Evolutionary conservation across 2,329 filamentous ascomycete genomes (phyloP), one percentile per base, ranked within the genome.

Genomic region (Cytospora leucostoma): DNA sequence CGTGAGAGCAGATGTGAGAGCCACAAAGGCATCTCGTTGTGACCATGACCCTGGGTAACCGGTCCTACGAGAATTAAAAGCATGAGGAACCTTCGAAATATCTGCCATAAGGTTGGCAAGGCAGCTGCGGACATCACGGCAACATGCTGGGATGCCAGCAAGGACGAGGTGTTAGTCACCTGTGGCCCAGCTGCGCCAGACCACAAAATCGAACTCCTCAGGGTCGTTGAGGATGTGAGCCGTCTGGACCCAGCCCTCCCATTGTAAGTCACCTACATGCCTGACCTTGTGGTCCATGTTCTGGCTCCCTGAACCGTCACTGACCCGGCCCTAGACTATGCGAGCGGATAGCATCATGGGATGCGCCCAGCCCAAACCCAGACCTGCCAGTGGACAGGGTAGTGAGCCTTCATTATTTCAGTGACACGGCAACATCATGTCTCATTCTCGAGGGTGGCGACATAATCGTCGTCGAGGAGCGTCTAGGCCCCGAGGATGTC

Each of bases 1-100:
- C n/a, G n/a, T n/a, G 51, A 62, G 64, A 65, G 55, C 27, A 21
- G 47, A 34, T 55, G 61, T 54, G 57, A 61, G 59, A 64, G 56
- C 27, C 35, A 52, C 57, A 54, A 54, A 67, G 61, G 51, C 35
- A 49, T 62, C n/a, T 35, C 32, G 19, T 32, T 44, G 34, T 47
- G 56, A 44, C 37, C 56, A 19, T 47, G 44, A 47, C 44, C 44
- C 44, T 12, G 19, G 38, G 33, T 33, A 55, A 33, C 37, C 34
- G 51, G 59, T 56, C 40, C 51, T 38, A 49, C 51, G 27, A 34
- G 32, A 33, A 19, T 33, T 5, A 37, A 21, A 21, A 35, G 27
- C n/a, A 98, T 98, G 94, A 89, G 92, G 74, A 98, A 97, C 76
- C 83, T 98, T 70, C 89, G 87, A 77, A 93, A 88, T 74, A 87